Conservation (phyloP, 805 yeast species). For the Sporopachydermia quercuum region DNA sequence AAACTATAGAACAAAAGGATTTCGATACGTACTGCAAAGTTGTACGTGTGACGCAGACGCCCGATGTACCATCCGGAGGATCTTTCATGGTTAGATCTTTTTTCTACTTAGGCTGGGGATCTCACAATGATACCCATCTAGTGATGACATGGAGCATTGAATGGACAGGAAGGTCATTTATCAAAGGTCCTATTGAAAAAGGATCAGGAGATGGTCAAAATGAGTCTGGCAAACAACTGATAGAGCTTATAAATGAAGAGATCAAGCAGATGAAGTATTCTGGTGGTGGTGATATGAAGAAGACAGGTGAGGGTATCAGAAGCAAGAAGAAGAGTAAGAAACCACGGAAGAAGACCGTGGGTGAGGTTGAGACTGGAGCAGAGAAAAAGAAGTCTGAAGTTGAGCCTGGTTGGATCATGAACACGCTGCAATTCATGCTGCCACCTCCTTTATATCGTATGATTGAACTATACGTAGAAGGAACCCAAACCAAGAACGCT, state of each 20-base stretch:
- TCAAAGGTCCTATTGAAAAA: conserved; percentile 76
- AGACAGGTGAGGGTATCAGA: conserved; percentile 1
- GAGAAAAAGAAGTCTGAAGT: not conserved
- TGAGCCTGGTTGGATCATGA: not conserved
- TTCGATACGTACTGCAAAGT: conserved; percentile 41
- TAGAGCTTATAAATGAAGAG: conserved; percentile 22
- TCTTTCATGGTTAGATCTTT: conserved; percentile 65
- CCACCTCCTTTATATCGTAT: not conserved
- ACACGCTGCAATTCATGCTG: not conserved
- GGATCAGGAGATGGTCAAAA: conserved; percentile 73
- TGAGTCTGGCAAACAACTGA: conserved; percentile 38
- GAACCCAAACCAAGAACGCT: not conserved
- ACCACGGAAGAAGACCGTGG: not conserved
- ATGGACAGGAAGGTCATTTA: conserved; percentile 91
- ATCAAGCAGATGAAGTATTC: conserved; percentile 6
- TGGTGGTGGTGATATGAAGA: too few species aligned
- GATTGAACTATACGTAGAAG: not conserved
- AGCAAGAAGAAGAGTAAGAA: not conserved
- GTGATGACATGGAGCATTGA: conserved; percentile 59
- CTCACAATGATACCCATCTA: conserved; percentile 41
- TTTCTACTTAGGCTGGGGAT: conserved; percentile 64
- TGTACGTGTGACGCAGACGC: conserved; percentile 55
- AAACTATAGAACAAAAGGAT: conserved; percentile 42
- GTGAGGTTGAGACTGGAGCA: not conserved
- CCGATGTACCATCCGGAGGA: conserved; percentile 90